Percentiles rank a stretch among this genome's conserved stretches.
These are phyloP conservation scores for Harringtonia aguacate DNA, from an alignment of 2,329 filamentous ascomycete genomes.

Conservation along the genomic window DNA sequence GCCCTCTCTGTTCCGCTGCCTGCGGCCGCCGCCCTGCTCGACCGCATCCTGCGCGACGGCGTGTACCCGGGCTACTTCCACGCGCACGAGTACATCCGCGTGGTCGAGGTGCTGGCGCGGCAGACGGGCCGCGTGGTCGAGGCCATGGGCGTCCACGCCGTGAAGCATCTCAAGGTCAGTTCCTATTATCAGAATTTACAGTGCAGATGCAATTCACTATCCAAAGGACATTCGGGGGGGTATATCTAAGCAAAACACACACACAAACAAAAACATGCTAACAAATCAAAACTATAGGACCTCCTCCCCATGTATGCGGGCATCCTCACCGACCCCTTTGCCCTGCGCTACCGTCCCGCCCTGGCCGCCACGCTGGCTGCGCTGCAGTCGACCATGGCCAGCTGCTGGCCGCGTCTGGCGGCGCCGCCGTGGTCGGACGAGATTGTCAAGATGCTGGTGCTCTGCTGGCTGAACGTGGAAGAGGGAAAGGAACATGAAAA, in stretches of 20 bases:
- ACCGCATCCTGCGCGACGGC: conserved; percentile 45
- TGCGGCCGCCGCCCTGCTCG: conserved; percentile 31
- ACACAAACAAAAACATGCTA: background rate
- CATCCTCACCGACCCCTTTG: conserved; percentile 60
- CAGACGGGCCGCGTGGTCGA: conserved; percentile 38
- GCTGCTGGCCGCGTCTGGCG: conserved; percentile 58
- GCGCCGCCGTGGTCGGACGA: conserved; percentile 46
- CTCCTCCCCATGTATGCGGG: conserved; percentile 56
- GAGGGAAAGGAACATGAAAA: conserved; percentile 18
- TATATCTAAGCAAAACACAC: background rate
- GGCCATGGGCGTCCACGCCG: conserved; percentile 48
- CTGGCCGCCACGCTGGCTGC: conserved; percentile 41
- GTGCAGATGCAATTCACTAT: background rate
- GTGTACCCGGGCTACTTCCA: conserved; percentile 46
- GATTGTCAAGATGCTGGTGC: conserved; percentile 48
- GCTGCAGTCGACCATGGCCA: conserved; percentile 46
- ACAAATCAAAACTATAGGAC: conserved; percentile 28
- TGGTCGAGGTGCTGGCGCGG: conserved; percentile 45
- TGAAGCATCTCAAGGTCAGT: conserved; percentile 56
- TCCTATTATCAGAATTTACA: background rate
- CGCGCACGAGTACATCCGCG: conserved; percentile 43
- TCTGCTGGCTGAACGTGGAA: conserved; percentile 52
- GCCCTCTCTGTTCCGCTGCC: no score
- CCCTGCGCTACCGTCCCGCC: conserved; percentile 39
- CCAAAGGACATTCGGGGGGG: background rate